Conservation (phyloP, 139 green algal species). For the Bryopsis sp. region DNA sequence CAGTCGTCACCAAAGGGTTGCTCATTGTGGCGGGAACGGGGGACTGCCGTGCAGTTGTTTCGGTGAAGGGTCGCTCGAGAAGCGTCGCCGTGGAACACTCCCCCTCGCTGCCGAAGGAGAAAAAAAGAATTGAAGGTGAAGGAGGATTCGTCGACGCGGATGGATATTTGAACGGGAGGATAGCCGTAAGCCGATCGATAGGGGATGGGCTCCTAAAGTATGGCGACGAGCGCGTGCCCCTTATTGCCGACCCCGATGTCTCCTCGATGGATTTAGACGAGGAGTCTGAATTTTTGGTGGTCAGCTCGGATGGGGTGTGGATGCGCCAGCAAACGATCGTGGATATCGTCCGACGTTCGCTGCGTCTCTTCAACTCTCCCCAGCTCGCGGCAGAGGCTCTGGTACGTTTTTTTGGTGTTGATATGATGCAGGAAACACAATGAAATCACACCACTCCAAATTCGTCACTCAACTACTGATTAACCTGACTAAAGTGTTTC, state of each 20-base stretch:
- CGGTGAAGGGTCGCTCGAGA: slow-evolving; percentile 18
- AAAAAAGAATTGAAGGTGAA: slow-evolving; percentile 25
- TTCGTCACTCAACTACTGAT: too few species aligned
- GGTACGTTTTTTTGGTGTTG: too few species aligned
- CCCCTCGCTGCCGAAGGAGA: slow-evolving; percentile 24
- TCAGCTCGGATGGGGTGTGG: slow-evolving; percentile 45
- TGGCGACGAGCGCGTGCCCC: slow-evolving; percentile 28
- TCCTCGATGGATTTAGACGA: slow-evolving; percentile 19
- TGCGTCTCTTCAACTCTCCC: not conserved
- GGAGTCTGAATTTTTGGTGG: slow-evolving; percentile 45
- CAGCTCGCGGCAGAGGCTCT: slow-evolving; percentile 9
- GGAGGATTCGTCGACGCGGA: slow-evolving; percentile 21
- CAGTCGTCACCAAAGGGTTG: not conserved
- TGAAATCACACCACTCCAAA: too few species aligned
- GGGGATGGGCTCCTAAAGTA: slow-evolving; percentile 28
- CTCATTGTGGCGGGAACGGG: slow-evolving; percentile 15
- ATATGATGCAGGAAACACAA: too few species aligned
- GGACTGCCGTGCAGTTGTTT: slow-evolving; percentile 30
- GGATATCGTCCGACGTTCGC: slow-evolving; percentile 34
- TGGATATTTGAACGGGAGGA: slow-evolving; percentile 5
- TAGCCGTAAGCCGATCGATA: slow-evolving; percentile 20
- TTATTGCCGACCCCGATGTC: slow-evolving; percentile 57
- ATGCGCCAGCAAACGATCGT: slow-evolving; percentile 49
- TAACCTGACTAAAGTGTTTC: too few species aligned
- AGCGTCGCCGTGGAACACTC: slow-evolving; percentile 31